Base-by-base conservation (phyloP, 192 early-diverging fungal species). In the Umbelopsis isabellina region DNA sequence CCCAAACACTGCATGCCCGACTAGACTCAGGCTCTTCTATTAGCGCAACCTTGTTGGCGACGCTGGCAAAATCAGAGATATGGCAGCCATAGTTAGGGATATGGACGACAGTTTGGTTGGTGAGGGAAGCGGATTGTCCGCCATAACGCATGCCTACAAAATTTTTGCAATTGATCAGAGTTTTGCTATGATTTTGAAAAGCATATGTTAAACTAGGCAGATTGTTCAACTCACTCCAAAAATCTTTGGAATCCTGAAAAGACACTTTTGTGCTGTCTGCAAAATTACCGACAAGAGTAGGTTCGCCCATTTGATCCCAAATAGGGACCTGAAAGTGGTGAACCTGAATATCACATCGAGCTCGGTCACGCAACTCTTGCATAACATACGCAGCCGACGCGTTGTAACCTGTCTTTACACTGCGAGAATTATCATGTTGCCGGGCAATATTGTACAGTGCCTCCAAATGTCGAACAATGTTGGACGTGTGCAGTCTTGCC, bases 381-480 rank as follows among this genome's bases (percentile, higher is more conserved):
- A 88, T 75, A 18, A 90, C 76, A 49, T 88, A 87, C 46, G 89
- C 86, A 0, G 90, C 89, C 41, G 85, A 85, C 16, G 84, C 86
- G 55, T 79, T 69, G 64, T 81, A 84, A 11, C 79, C 79, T 20
- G 78, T 72, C 5, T 69, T 77, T 33, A 84, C 72, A 10, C 77
- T 79, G 18, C 82, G 69, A 27, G 82, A 80, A 69, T 78, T 78
- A 51, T 78, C 75, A 35, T 75, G 65, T 46, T 77, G 70, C 45
- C 48, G 13, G 4, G 80, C 80, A 41, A 78, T 73, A 2, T 76
- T 70, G 46, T 78, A 68, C 37, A 81, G 66, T 27, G 77, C 76
- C 21, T 77, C 67, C 35, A 81, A 50, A 47, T 81, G 80, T 1
- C 25, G 18, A 53, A 72, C 70, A 22, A 81, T 75, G 21, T 76